A percentile compares a stretch with the other conserved stretches of the same genome.
phyloP scores from a whole-genome alignment of 352 stramenopile genomes.

The Globisporangium yorkense region DNA sequence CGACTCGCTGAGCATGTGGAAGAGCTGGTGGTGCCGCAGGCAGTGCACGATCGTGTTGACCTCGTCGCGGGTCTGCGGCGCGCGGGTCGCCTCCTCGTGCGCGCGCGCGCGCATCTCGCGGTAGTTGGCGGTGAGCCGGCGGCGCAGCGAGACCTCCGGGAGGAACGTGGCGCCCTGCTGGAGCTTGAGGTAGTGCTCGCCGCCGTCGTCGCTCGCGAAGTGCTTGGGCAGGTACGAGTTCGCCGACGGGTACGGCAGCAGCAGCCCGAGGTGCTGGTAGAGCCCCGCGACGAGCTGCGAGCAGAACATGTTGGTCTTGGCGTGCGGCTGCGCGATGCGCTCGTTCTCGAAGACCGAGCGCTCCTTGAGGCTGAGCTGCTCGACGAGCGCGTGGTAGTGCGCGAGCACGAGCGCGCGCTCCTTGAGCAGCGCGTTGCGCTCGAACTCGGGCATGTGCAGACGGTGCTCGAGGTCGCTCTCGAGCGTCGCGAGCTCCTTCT shows the following conservation, averaged over 20 bases:
- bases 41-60: conserved; percentile 53
- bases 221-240: conserved; percentile 88
- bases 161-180: conserved; percentile 67
- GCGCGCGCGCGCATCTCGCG: conserved; percentile 20
- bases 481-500: conserved; percentile 56
- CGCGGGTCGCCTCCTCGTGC: conserved; percentile 26
- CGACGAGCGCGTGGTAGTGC: conserved; percentile 53
- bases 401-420: conserved; percentile 42
- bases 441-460: conserved; percentile 66
- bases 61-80: conserved; percentile 26
- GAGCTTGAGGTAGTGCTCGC: conserved; percentile 61
- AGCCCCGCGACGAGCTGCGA: conserved; percentile 73
- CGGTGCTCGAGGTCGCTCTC: conserved; percentile 62
- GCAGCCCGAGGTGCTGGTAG: conserved; percentile 73
- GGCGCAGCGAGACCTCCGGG: conserved; percentile 63
- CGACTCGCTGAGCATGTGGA: conserved; percentile 70
- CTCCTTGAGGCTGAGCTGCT: conserved; percentile 50
- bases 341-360: conserved; percentile 84
- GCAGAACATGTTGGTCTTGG: conserved; percentile 70
- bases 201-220: conserved; percentile 50
- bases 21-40: conserved; percentile 71
- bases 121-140: conserved; percentile 27
- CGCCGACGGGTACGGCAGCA: conserved; percentile 75
- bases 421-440: conserved; percentile 57
- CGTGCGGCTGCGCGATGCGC: conserved; percentile 29